Evolutionary conservation across 1,284 basidiomycete genomes (phyloP), one percentile per base, ranked within the genome.

Genomic region (Coniferiporia sulphurascens): DNA sequence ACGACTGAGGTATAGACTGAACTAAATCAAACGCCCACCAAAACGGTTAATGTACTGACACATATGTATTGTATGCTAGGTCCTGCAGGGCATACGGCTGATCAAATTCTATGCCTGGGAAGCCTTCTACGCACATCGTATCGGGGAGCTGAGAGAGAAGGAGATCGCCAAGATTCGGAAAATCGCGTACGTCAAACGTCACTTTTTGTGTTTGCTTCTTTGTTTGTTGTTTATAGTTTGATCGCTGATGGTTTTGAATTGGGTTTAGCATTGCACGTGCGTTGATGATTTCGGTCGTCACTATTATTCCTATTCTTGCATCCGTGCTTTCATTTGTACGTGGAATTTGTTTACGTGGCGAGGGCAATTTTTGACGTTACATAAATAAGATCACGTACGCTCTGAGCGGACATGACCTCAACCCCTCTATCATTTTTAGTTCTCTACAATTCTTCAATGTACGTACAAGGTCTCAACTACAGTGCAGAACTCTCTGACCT

Each of bases 361-460:
- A 3, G 5, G 27, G 27, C 27, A 2, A 27, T 27, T 2, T 2
- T 5, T 27, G 27, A 27, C 27, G 27, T 41, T 41, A 2, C 38
- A 8, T 3, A 38, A 43, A n/a, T 0, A 50, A 86, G 83, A 82
- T 93, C 67, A 86, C 87, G 0, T 92, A 91, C 68, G 78, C 80
- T 0, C 72, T 86, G 12, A 83, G 76, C 32, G 84, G 85, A 1
- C 85, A 91, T 68, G 66, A 77, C 2, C 79, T 92, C 43, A 80
- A 85, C 64, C 74, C 89, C 6, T 85, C 87, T 1, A 78, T 81
- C 65, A 86, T 93, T 62, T 93, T 93, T 72, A 81, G 82, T 15
- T 84, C 85, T 10, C 71, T 94, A 12, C 84, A 89, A 62, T 78
- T 87, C 61, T 91, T 93, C 78, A 87, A 88, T 66, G 82, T 91